Base-by-base conservation (phyloP, 352 stramenopile species). In the Phytopythium montanum region DNA sequence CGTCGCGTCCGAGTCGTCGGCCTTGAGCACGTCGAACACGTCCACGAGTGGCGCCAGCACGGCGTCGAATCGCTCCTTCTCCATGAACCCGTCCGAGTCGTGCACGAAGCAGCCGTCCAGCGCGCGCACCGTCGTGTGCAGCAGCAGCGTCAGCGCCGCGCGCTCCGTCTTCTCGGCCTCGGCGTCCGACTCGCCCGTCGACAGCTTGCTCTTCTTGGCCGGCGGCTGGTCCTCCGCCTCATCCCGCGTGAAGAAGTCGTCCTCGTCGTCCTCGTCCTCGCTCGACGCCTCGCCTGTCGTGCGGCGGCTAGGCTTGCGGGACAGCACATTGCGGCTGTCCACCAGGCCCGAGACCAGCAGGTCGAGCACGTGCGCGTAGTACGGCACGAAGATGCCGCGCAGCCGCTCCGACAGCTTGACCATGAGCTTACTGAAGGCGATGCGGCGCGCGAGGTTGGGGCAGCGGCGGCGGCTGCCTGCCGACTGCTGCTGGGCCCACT, bases 321-420 rank as follows among this genome's bases (percentile, higher is more conserved):
- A 61, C 29, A 93, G 38, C 36, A 75, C 69, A 12, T 73, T 70
- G 13, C 71, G 76, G 41, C 76, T 88, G 21, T 88, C 78, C 16
- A 62, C 59, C 29, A 94, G 64, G 1, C 69, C 67, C 0, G 62
- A 62, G 28, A 76, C 80, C 38, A 92, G 61, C 33, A 85, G 70
- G 38, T 90, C 76, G 41, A 94, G 51, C 41, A 92, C 66, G 61
- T 95, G 85, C 2, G 78, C 81, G 59, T 85, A 96, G 72, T 95
- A 96, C 48, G 86, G 87, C 53, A 96, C 86, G 44, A 96, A 95
- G 55, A 96, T 96, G 54, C 85, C 85, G 59, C 84, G 85, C 41
- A 96, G 70, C 7, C 79, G 78, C 48, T 92, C 80, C 59, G 81
- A 90, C 6, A 96, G 71, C 68, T 92, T 90, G 34, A 82, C 66